Evolutionary conservation across 441 rosid species (phyloP), one percentile per base, ranked within the genome.

Genomic region (Raphanus hybrid): DNA sequence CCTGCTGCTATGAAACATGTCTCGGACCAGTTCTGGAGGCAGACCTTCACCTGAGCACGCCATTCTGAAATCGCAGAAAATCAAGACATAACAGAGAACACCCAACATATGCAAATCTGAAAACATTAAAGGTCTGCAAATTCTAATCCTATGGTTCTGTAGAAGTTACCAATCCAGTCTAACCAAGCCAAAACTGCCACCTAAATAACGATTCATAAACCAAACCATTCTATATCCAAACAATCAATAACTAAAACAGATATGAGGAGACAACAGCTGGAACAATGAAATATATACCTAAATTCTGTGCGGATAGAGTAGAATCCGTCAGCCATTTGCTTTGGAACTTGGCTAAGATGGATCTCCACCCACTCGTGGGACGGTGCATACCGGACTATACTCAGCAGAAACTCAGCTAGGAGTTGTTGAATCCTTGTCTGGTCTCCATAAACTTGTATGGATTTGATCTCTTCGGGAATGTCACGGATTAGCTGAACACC

Each of bases 331-430:
- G 93, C 71, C 73, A 68, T 77, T 78, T 83, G 90, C 85, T 90
- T 91, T 26, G 88, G 43, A 63, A 81, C 80, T 12, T 93, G 99
- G 71, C 65, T 78, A 76, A 91, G 86, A 79, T 88, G 97, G 81
- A 94, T 92, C 89, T 94, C 98, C 52, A 94, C 97, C 97, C 98
- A 92, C 10, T 97, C 97, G 63, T 88, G 89, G 34, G 95, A 80
- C 7, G 97, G 89, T 8, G 98, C 93, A 86, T 85, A 85, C 7
- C 91, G 84, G 71, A 90, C 91, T 86, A 94, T 89, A 81, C 89
- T 94, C 81, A 92, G 81, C 85, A 94, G 84, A 84, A 90, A 92
- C 82, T 87, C 97, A 29, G 97, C 93, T 85, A 94, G 84, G 39
- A 92, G 87, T 83, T 94, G 97, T 76, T 94, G 98, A 79, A 92